These are phyloP conservation scores for Tritrichomonas musculus DNA, from an alignment of 208 protist species.

Conservation along the genomic window DNA sequence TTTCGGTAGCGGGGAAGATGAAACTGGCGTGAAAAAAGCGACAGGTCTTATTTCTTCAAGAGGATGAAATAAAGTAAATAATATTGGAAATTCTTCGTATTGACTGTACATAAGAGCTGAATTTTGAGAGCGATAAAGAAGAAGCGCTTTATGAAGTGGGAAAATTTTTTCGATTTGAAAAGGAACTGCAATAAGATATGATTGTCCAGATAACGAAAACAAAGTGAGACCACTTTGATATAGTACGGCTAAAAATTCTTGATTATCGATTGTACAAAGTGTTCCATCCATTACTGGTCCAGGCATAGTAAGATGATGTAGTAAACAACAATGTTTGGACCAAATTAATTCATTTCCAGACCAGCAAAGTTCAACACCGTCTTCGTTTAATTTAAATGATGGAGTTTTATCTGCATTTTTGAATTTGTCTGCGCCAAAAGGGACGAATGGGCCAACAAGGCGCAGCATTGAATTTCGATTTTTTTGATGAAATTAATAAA, in stretches of 20 bases:
- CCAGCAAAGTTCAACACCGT: not conserved
- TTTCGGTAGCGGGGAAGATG: not conserved
- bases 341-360: slow-evolving; percentile 3
- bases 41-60: slow-evolving; percentile 29
- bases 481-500: no score
- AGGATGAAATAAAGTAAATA: not conserved
- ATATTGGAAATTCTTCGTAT: slow-evolving; percentile 9
- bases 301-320: slow-evolving; percentile 12
- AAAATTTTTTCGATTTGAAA: slow-evolving; percentile 10
- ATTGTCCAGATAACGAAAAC: slow-evolving; percentile 14
- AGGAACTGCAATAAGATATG: slow-evolving; percentile 26
- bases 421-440: not conserved
- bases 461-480: not conserved
- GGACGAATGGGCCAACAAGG: not conserved
- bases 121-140: not conserved
- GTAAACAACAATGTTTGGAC: not conserved
- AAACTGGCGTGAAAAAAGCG: not conserved
- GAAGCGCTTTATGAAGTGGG: not conserved
- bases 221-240: not conserved
- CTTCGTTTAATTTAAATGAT: not conserved
- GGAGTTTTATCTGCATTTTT: not conserved
- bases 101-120: not conserved
- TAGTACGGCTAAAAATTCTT: not conserved
- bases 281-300: not conserved
- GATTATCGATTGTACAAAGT: not conserved